Percentiles rank a stretch among this genome's conserved stretches.
phyloP scores from a whole-genome alignment of 1,139 yeast genomes.

The Geotrichum histeridarum region DNA sequence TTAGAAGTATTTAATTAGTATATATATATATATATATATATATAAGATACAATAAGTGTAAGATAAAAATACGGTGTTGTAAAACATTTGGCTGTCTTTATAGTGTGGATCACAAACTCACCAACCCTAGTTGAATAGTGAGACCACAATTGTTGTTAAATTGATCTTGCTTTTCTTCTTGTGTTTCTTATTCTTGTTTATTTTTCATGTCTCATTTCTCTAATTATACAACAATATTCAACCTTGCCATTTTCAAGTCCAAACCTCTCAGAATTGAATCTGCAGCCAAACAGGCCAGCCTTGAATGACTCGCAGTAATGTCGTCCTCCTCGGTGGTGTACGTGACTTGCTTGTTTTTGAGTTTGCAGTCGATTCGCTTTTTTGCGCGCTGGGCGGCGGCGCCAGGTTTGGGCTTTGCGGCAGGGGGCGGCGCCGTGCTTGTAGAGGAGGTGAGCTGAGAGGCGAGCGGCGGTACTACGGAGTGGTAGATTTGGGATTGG shows the following conservation, averaged over 20 bases:
- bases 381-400: no score
- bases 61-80: neutral
- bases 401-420: no score
- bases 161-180: neutral
- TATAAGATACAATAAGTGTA: neutral
- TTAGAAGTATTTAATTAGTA: neutral
- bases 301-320: neutral
- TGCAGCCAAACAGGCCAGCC: slow-evolving; percentile 24
- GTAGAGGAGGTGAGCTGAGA: slow-evolving; percentile 21
- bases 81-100: neutral
- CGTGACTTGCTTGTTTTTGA: neutral
- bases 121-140: no score
- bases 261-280: slow-evolving; percentile 30
- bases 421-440: no score
- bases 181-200: neutral
- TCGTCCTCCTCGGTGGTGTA: neutral
- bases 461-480: slow-evolving; percentile 28
- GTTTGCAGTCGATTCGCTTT: neutral
- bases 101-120: no score
- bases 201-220: neutral
- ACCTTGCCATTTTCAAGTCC: slow-evolving; percentile 27
- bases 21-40: neutral
- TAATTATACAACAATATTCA: slow-evolving; percentile 6
- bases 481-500: slow-evolving; percentile 25
- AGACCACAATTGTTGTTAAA: no score